Base-by-base conservation (phyloP, 495 filamentous ascomycete genomes). In the Aspergillus incahuasiensis region DNA sequence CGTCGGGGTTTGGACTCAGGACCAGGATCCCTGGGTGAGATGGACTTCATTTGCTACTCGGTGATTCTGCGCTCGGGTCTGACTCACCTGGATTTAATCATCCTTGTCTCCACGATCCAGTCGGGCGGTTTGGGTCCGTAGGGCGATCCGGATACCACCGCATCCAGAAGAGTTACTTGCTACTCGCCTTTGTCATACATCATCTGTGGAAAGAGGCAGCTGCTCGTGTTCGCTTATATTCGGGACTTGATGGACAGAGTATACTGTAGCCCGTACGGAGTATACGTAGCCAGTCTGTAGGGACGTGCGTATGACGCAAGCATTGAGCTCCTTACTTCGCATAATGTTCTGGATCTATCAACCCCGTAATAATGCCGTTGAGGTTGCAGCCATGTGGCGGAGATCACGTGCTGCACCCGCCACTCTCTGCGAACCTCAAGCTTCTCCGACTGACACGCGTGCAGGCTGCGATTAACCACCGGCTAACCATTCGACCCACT, bases 11-110 rank as follows among this genome's bases (percentile, higher is more conserved):
- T 35, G 5, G 32, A 5, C 18, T 32, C 47, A 49, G 47, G 32
- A 35, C 32, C 9, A 35, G 32, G 32, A 35, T 35, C 32, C 32
- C n/a, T 40, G 13, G 25, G 38, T 40, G 38, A 40, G 38, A 6
- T 3, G 3, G 18, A 38, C 22, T 18, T 40, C 13, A 50, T 50
- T 50, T 28, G 48, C 19, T 46, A 21, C 6, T 25, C 21, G 43
- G 43, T 6, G 12, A 28, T 46, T 46, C 22, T 46, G 21, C 22
- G 18, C 22, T 21, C 43, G 30, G 7, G 28, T 35, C 47, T 49
- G 47, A 49, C 47, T 49, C 47, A 49, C 22, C 47, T 30, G 47
- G n/a, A 25, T 28, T 28, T 15, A 15, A 49, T 35, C 25, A 28
- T 28, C 25, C 41, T 12, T 21, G 19, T 21, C 45, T 11, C 5